Percentiles rank a stretch among this genome's conserved stretches.
Evolutionary conservation across 805 yeast species (phyloP).

Genomic region (Trichomonascus vanleenenianus): DNA sequence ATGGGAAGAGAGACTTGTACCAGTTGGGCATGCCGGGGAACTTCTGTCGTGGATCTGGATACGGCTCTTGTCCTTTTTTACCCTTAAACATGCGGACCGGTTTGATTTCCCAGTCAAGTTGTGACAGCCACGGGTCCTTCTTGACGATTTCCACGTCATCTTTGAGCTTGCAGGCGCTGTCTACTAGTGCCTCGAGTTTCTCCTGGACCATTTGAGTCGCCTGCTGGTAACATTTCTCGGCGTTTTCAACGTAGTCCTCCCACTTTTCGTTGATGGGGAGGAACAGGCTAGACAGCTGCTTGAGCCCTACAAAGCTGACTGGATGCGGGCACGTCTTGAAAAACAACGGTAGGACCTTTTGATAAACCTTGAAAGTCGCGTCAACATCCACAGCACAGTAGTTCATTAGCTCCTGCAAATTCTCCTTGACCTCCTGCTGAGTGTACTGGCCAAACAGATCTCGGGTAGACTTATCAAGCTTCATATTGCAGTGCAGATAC

Average conservation of each 20-base stretch:
- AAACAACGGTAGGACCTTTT: constrained; percentile 63
- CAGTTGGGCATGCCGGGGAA: constrained; percentile 90
- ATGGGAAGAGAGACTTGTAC: constrained; percentile 57
- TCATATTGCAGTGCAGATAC: constrained; percentile 61
- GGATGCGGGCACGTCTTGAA: constrained; percentile 78
- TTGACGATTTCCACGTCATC: constrained; percentile 34
- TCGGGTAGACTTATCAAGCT: constrained; percentile 58
- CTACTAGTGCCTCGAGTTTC: constrained; percentile 52
- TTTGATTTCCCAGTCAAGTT: constrained; percentile 76
- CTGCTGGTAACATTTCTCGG: constrained; percentile 61
- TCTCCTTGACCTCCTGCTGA: constrained; percentile 43
- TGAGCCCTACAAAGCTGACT: constrained; percentile 81
- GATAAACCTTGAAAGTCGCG: constrained; percentile 64
- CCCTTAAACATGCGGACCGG: constrained; percentile 56
- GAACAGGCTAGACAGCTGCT: constrained; percentile 63
- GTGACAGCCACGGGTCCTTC: constrained; percentile 83
- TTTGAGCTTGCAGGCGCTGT: constrained; percentile 44
- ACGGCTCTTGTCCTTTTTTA: constrained; percentile 47
- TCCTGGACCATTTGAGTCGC: constrained; percentile 48
- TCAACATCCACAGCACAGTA: constrained; percentile 85
- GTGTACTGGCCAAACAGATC: constrained; percentile 50
- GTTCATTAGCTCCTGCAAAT: constrained; percentile 53
- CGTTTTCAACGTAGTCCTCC: constrained; percentile 58
- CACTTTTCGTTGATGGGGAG: constrained; percentile 72
- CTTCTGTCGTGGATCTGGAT: constrained; percentile 53